Evolutionary conservation across 805 yeast genomes (phyloP), one percentile per base, ranked within the genome.

Genomic region (Blastobotrys chiropterorum): DNA sequence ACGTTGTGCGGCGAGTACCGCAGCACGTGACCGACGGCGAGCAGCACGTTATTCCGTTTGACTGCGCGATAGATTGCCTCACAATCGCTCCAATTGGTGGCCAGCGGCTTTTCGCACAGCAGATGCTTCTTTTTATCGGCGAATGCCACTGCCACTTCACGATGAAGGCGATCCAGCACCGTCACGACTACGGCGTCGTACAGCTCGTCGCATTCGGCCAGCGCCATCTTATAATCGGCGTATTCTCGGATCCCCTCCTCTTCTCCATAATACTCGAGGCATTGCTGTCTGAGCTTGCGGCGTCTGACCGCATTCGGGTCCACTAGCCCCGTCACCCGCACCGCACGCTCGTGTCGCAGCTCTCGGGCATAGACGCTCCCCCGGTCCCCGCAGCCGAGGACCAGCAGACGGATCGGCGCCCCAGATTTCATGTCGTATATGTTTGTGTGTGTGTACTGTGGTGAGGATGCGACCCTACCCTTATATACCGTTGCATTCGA

Each of bases 1-100:
- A 55, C 44, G 49, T 60, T 60, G 47, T 60, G 62, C 2, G 64
- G 64, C 19, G 63, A 60, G 48, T 61, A 61, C 38, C 64, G 48
- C 45, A 61, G 53, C 3, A 61, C 64, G 49, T 61, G 64, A 38
- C 64, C 64, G 22, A 60, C 47, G 6, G 63, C 64, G n/a, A 61
- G 50, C 14, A 61, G 44, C 13, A 61, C 58, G 16, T 56, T 54
- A 48, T 58, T 59, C 5, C 53, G 48, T 46, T 51, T 52, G 20
- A 57, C 60, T 3, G 63, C 59, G 15, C 57, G 50, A 48, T 38
- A 51, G 26, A 61, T 61, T 13, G 46, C 59, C 47, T 55, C 44
- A 47, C 62, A 60, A 46, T 61, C 61, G n/a, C 52, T 56, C 56
- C 56, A 51, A 17, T 44, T 50, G 16, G 62, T 59, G 6, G 63